phyloP scores from a whole-genome alignment of 306 rosid genomes.

The Adenanthera pavonina region DNA sequence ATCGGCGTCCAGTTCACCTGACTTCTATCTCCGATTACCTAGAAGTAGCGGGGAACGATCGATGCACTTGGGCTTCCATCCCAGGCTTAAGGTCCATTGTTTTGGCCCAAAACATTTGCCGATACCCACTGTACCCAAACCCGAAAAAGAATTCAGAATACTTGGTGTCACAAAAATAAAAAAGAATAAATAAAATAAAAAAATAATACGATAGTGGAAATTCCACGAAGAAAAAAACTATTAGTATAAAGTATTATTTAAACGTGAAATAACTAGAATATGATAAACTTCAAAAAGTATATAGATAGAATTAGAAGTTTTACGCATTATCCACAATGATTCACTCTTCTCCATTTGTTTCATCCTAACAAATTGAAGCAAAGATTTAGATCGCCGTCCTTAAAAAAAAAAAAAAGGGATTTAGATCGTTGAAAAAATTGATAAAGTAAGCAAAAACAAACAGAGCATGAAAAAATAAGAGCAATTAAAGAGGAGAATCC shows the following conservation, averaged over 20 bases:
- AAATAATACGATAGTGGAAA: background rate
- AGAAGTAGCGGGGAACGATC: background rate
- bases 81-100: background rate
- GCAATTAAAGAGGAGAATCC: too few species aligned
- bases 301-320: background rate
- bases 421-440: too few species aligned
- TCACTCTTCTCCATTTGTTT: background rate
- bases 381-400: too few species aligned
- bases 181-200: background rate
- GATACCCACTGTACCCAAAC: background rate
- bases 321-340: background rate
- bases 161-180: background rate
- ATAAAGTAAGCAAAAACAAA: too few species aligned
- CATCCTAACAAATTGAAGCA: too few species aligned
- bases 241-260: too few species aligned
- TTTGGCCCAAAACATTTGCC: background rate
- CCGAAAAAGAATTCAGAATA: background rate
- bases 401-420: too few species aligned
- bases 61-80: background rate
- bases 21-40: background rate
- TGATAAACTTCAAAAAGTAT: background rate
- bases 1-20: conserved; percentile 2
- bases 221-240: background rate
- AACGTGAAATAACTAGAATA: too few species aligned
- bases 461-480: too few species aligned